Base-by-base conservation (phyloP, 1,139 yeast species). In the Suhomyces terraborum region DNA sequence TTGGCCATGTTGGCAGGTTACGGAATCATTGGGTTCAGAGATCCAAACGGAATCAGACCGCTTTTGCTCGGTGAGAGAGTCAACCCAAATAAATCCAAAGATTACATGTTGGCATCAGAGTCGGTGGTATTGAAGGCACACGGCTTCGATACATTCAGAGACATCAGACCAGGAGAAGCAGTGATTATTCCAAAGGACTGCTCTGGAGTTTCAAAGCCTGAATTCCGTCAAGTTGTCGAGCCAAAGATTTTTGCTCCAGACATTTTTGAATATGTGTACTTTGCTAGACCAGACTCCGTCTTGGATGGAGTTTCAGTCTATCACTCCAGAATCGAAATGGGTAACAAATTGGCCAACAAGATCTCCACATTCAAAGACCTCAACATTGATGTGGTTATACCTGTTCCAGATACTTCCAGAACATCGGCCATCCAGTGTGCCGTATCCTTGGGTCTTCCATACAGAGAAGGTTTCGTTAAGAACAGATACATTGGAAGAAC, bases 401-500 rank as follows among this genome's bases (percentile, higher is more conserved):
- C 98, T 1, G 98, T 93, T 7, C 99, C 99, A 8, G 99, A 93
- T 62, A 94, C 98, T 12, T 83, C 98, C 7, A 79, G 98, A 63
- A 91, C 95, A 33, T 84, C 96, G 22, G 98, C 98, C 1, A 69
- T 91, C 49, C 95, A 93, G 62, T 85, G 96, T 67, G 93, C 98
- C 2, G 93, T 86, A 29, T 71, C 80, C 36, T 74, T 93, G 49
- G 79, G 80, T 40, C 63, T 88, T 29, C 95, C 96, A 14, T 94
- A 88, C 67, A 80, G 98, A 60, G 99, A 93, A 68, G 99, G 98
- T 19, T 94, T 93, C 59, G 95, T 93, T 49, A 93, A 93, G 66
- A 93, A 93, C 70, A 80, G 98, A 58, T 93, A 93, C 58, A 95
- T 93, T 48, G 98, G 98, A 26, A 81, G 99, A 64, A 93, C 99